A percentile compares a stretch with the other conserved stretches of the same genome.
phyloP scores from a whole-genome alignment of 2,329 filamentous ascomycete genomes.

The Beauveria caledonica region DNA sequence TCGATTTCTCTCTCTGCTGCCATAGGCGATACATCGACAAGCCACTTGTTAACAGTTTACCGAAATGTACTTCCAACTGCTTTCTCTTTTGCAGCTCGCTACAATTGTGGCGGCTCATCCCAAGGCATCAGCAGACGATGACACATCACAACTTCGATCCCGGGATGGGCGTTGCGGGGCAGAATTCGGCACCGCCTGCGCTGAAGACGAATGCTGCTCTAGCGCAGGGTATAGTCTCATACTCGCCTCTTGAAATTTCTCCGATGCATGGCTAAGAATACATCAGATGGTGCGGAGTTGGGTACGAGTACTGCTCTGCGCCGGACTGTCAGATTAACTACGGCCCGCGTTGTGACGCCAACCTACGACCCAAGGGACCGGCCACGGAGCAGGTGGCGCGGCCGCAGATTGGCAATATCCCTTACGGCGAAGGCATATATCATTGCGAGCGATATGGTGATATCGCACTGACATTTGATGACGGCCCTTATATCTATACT shows the following conservation, averaged over 20 bases:
- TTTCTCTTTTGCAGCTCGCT: background rate
- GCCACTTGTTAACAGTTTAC: background rate
- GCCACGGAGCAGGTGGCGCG: constrained; percentile 47
- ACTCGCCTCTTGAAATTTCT: background rate
- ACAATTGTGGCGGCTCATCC: background rate
- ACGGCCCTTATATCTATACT: constrained; percentile 37
- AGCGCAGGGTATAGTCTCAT: constrained; percentile 29
- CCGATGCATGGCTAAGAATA: background rate
- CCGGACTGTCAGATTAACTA: constrained; percentile 55
- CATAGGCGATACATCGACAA: background rate
- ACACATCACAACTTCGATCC: background rate
- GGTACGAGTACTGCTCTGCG: constrained; percentile 47
- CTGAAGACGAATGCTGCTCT: constrained; percentile 32
- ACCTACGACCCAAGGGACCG: constrained; percentile 40
- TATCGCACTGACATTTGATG: constrained; percentile 38
- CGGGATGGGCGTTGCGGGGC: constrained; percentile 37
- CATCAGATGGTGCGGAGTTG: constrained; percentile 46
- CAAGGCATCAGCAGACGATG: background rate
- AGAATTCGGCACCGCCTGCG: constrained; percentile 26
- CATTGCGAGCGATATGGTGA: constrained; percentile 26
- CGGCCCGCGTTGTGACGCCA: constrained; percentile 54
- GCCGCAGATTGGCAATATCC: constrained; percentile 42
- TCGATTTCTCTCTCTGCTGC: background rate
- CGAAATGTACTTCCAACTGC: background rate
- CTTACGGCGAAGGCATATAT: constrained; percentile 47